Evolutionary conservation across 2,329 filamentous ascomycete genomes (phyloP).

Genomic region (Apiospora arundinis): DNA sequence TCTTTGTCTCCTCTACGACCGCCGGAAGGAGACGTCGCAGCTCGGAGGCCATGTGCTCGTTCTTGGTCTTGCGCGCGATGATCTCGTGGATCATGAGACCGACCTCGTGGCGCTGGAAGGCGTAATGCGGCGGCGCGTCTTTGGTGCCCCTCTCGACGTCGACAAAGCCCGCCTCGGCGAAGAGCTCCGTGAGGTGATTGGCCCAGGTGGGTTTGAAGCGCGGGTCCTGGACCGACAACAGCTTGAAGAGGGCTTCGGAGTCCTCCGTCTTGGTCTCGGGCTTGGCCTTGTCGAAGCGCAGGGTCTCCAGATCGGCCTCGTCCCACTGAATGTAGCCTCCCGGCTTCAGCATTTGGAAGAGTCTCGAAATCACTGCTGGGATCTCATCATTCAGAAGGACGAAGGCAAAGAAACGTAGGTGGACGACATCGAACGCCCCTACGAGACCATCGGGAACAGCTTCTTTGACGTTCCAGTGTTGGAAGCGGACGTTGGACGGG

Average conservation of each 20-base stretch:
- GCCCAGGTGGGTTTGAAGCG: slow-evolving; percentile 24
- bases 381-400: neutral
- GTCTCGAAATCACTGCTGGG: slow-evolving; percentile 19
- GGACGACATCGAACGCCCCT: neutral
- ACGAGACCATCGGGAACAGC: neutral
- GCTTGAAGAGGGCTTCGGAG: neutral
- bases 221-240: slow-evolving; percentile 19
- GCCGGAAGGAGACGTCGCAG: slow-evolving; percentile 28
- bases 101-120: slow-evolving; percentile 26
- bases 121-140: slow-evolving; percentile 25
- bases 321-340: slow-evolving; percentile 33
- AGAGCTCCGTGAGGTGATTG: slow-evolving; percentile 22
- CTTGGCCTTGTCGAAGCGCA: slow-evolving; percentile 26
- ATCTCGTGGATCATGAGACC: slow-evolving; percentile 33
- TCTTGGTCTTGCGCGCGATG: slow-evolving; percentile 32
- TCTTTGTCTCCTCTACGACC: slow-evolving; percentile 26
- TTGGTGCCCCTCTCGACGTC: slow-evolving; percentile 25
- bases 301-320: slow-evolving; percentile 25
- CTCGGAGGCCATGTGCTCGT: slow-evolving; percentile 28
- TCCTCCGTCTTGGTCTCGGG: neutral
- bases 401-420: neutral
- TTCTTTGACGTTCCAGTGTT: neutral
- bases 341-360: slow-evolving; percentile 30
- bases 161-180: slow-evolving; percentile 24
- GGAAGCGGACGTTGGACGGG: slow-evolving; percentile 19